These are phyloP conservation scores for Panaeolus cyanescens DNA, from an alignment of 768 basidiomycete species.

Conservation along the genomic window DNA sequence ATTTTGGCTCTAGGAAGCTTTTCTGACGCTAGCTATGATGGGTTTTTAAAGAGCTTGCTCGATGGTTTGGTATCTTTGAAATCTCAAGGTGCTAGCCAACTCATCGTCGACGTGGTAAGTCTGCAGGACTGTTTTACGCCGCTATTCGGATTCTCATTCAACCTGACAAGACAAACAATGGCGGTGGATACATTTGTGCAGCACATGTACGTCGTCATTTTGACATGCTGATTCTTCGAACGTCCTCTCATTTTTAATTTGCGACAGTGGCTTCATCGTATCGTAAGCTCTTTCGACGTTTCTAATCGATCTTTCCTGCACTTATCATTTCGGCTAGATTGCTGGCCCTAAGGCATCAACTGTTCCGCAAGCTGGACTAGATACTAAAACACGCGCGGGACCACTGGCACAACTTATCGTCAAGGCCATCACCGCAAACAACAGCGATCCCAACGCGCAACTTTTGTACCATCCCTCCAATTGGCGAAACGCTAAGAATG, in stretches of 20 bases:
- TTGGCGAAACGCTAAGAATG: constrained; percentile 48
- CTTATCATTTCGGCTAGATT: constrained; percentile 33
- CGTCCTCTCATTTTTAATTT: not conserved
- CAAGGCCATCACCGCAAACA: constrained; percentile 37
- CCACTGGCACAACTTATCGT: constrained; percentile 54
- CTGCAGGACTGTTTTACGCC: not conserved
- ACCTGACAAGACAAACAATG: constrained; percentile 44
- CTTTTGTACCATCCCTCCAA: constrained; percentile 52
- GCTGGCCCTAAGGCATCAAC: constrained; percentile 55
- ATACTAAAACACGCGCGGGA: constrained; percentile 53
- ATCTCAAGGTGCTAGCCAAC: constrained; percentile 48
- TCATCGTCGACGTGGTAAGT: constrained; percentile 62
- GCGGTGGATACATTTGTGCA: constrained; percentile 59
- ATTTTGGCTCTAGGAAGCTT: constrained; percentile 64
- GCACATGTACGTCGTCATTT: constrained; percentile 47
- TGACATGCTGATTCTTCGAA: not conserved
- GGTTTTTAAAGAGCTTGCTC: constrained; percentile 45
- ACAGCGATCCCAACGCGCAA: constrained; percentile 42
- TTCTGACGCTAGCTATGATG: constrained; percentile 42
- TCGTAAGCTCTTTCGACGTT: constrained; percentile 30
- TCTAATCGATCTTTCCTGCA: not conserved
- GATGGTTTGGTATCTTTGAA: constrained; percentile 52
- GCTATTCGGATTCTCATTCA: not conserved
- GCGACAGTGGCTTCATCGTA: constrained; percentile 46
- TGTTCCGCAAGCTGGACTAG: constrained; percentile 55